Base-by-base conservation (phyloP, 768 basidiomycete genomes). In the Clavulina sp. region DNA sequence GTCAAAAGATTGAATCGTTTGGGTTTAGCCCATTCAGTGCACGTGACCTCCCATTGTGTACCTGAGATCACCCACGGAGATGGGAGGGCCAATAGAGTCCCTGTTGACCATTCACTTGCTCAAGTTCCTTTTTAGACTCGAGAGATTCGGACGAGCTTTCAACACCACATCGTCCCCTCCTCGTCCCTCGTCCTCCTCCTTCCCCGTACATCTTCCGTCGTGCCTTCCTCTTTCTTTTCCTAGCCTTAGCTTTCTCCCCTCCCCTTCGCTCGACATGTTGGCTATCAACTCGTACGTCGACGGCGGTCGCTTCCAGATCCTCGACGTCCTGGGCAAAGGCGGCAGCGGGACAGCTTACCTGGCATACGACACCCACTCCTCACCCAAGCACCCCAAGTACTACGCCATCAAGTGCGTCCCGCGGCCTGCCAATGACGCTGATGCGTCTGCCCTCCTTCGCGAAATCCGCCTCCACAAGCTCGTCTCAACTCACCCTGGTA, bases 271-370 rank as follows among this genome's bases (percentile, higher is more conserved):
- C 13, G 13, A 9, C 43, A 46, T 46, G 43, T 24, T 46, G 13
- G 13, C 43, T 26, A 9, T 46, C 43, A 46, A 46, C 43, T 16
- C 43, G 9, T 9, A 13, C 62, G 86, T 97, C 70, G 87, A 92
- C 72, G 73, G 76, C 56, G 80, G 78, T 58, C 69, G 76, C 47
- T 76, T 96, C 53, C 76, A 89, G 65, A 80, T 97, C 54, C 75
- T 84, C 59, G 78, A 84, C 60, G 74, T 92, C 56, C 76, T 97
- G 48, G 93, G 93, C 32, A 77, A 84, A 31, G 93, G 93, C 9
- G 92, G 92, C 23, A 97, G 95, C 62, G 93, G 93, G 51, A 80
- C 91, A 59, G 93, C 96, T 7, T 95, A 93, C 65, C 82, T 84
- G 52, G 92, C 87, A 24, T 70, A 84, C 54, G 83, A 83, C 61